Evolutionary conservation across 1,284 basidiomycete species (phyloP).

Genomic region (Inonotus hispidus): DNA sequence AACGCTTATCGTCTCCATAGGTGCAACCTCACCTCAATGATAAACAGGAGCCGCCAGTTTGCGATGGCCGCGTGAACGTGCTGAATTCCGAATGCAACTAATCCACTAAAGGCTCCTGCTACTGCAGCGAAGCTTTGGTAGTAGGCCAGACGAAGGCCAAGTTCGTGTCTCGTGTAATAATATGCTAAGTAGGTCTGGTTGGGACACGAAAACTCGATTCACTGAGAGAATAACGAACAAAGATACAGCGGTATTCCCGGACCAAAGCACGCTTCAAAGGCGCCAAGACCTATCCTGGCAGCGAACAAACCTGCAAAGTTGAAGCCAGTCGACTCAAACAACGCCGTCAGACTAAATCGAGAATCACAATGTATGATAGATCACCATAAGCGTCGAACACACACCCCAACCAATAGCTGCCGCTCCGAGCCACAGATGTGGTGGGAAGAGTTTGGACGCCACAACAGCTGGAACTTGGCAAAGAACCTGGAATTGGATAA

Average conservation of each 20-base stretch:
- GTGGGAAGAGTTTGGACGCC: slow-evolving; percentile 59
- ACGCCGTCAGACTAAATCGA: background rate
- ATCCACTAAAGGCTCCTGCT: slow-evolving; percentile 72
- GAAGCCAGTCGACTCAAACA: slow-evolving; percentile 47
- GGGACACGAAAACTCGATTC: background rate
- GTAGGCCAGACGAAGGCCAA: slow-evolving; percentile 66
- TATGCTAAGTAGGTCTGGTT: slow-evolving; percentile 43
- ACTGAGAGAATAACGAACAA: slow-evolving; percentile 37
- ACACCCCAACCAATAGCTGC: slow-evolving; percentile 67
- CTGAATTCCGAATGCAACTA: slow-evolving; percentile 69
- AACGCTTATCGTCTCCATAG: background rate
- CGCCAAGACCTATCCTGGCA: slow-evolving; percentile 54
- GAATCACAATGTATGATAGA: background rate
- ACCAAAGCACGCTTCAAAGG: slow-evolving; percentile 71
- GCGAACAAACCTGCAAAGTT: slow-evolving; percentile 52
- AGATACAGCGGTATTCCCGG: slow-evolving; percentile 71
- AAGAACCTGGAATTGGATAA: slow-evolving; percentile 44
- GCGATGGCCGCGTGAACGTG: slow-evolving; percentile 44
- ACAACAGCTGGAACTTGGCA: slow-evolving; percentile 65
- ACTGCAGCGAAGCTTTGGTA: slow-evolving; percentile 80
- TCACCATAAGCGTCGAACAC: slow-evolving; percentile 64
- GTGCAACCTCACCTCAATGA: slow-evolving; percentile 55
- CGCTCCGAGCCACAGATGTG: slow-evolving; percentile 58
- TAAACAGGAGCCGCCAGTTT: slow-evolving; percentile 68
- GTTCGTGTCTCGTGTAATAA: slow-evolving; percentile 70